Conservation (phyloP, 2,329 filamentous ascomycete species). For the Fusarium buxicola region DNA sequence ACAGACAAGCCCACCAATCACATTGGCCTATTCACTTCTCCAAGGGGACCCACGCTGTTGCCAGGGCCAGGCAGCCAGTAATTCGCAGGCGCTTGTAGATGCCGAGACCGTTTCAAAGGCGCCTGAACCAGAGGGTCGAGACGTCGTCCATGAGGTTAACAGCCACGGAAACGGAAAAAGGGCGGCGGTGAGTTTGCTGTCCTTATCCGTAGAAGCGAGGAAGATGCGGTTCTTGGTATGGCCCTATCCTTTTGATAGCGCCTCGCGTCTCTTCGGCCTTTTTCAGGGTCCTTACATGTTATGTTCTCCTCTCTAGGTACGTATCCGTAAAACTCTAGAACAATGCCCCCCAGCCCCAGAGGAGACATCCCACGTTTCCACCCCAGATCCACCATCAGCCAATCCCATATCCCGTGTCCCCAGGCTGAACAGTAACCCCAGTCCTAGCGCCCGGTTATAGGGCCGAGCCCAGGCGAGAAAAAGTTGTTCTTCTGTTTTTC, state of each 20-base stretch:
- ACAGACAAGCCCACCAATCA: conserved; percentile 1
- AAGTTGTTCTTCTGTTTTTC: conserved; percentile 29
- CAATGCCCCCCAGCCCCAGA: background rate
- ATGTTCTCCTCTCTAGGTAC: background rate
- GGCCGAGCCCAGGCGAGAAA: conserved; percentile 18
- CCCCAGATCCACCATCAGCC: conserved; percentile 32
- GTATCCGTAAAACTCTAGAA: background rate
- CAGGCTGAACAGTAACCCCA: conserved; percentile 11
- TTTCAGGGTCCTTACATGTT: conserved; percentile 22
- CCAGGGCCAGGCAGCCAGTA: conserved; percentile 18
- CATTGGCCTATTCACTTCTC: background rate
- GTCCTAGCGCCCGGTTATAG: conserved; percentile 28
- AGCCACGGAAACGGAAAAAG: conserved; percentile 18
- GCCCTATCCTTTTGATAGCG: background rate
- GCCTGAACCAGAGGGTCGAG: conserved; percentile 12
- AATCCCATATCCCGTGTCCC: background rate
- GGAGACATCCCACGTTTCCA: conserved; percentile 25
- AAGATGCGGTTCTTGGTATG: conserved; percentile 15
- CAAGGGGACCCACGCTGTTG: conserved; percentile 13
- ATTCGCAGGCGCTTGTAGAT: conserved; percentile 29
- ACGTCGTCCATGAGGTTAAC: conserved; percentile 1
- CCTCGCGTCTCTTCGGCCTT: conserved; percentile 8
- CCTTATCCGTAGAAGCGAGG: conserved; percentile 20
- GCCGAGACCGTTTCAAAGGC: conserved; percentile 12
- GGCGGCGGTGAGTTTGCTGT: conserved; percentile 20